These are phyloP conservation scores for Rasamsonia emersonii DNA, from an alignment of 2,329 filamentous ascomycete genomes.

Conservation along the genomic window DNA sequence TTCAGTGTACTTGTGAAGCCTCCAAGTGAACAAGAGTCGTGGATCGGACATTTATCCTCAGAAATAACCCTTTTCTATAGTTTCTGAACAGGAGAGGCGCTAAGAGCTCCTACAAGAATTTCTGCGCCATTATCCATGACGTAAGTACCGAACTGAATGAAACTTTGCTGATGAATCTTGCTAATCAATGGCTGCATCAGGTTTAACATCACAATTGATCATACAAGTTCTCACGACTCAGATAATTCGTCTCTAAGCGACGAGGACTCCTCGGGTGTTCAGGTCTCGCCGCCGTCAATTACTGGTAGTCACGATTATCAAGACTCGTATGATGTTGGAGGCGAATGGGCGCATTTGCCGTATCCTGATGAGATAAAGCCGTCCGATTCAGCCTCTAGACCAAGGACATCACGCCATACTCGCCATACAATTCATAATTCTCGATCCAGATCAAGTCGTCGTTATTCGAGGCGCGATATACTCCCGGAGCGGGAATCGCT, in stretches of 20 bases:
- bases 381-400: constrained; percentile 39
- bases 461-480: constrained; percentile 29
- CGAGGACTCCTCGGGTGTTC: constrained; percentile 38
- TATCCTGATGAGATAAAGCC: constrained; percentile 41
- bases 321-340: constrained; percentile 20
- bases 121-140: constrained; percentile 9
- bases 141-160: constrained; percentile 6
- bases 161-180: no score
- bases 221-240: constrained; percentile 28
- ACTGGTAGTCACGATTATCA: constrained; percentile 33
- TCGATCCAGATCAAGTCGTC: constrained; percentile 28
- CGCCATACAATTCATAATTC: constrained; percentile 30
- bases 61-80: no score
- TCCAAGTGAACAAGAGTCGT: no score
- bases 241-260: constrained; percentile 32
- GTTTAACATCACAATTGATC: constrained; percentile 36
- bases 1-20: no score
- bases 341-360: constrained; percentile 29
- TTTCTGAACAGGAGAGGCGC: no score
- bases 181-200: no score
- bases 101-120: no score
- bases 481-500: constrained; percentile 28
- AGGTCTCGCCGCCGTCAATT: constrained; percentile 34
- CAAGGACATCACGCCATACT: constrained; percentile 30
- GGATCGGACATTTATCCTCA: no score